A percentile compares a stretch with the other conserved stretches of the same genome.
Evolutionary conservation across 176 grass and related monocot species (phyloP).

Genomic region (Canna indica): DNA sequence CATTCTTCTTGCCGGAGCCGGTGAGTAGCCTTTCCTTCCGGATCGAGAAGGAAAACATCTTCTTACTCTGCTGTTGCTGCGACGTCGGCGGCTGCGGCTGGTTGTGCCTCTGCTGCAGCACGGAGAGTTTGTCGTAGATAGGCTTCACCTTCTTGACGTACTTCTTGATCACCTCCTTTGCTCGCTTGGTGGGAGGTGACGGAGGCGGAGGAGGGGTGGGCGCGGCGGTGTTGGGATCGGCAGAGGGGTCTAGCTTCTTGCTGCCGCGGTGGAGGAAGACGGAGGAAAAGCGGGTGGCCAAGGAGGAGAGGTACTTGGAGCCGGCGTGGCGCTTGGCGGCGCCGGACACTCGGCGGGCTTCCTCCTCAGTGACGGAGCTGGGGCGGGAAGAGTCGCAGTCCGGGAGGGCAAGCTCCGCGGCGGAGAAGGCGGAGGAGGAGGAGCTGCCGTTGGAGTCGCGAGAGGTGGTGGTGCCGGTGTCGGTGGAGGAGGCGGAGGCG

Average conservation of each 20-base stretch:
- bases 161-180: conserved; percentile 90
- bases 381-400: conserved; percentile 67
- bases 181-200: background rate
- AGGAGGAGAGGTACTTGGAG: conserved; percentile 63
- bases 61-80: conserved; percentile 43
- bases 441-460: conserved; percentile 54
- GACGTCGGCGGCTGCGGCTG: background rate
- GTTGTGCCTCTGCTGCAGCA: conserved; percentile 56
- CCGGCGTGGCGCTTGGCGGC: conserved; percentile 38
- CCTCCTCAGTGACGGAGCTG: conserved; percentile 84
- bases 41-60: conserved; percentile 91
- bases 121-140: conserved; percentile 82
- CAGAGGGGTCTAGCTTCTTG: conserved; percentile 9
- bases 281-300: conserved; percentile 89
- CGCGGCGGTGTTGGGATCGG: background rate
- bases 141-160: conserved; percentile 97
- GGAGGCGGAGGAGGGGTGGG: background rate
- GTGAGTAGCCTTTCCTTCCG: conserved; percentile 36
- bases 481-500: conserved; percentile 52
- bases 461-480: conserved; percentile 40
- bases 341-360: conserved; percentile 29
- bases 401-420: conserved; percentile 51
- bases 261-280: conserved; percentile 76
- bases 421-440: conserved; percentile 49
- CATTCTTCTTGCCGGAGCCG: conserved; percentile 21